phyloP scores from a whole-genome alignment of 768 basidiomycete species.

The Saitozyma sp. region DNA sequence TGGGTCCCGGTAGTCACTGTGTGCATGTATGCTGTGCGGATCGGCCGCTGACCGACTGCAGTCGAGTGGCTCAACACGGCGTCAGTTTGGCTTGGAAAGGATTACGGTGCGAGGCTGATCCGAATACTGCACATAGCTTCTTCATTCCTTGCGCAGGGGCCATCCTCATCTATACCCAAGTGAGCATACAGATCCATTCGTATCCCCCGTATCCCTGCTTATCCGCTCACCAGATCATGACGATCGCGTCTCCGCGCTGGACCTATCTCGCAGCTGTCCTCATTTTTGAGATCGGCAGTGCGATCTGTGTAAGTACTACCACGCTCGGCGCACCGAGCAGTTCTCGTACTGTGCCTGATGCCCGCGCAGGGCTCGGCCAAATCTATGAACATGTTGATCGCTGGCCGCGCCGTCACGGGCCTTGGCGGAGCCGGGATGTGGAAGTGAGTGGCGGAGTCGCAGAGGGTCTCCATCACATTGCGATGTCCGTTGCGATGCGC shows the following conservation, averaged over 20 bases:
- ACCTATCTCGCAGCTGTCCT: conserved; percentile 20
- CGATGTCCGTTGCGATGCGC: not conserved
- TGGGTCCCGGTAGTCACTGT: conserved; percentile 5
- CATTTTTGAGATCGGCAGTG: conserved; percentile 28
- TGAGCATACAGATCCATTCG: not conserved
- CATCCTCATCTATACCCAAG: conserved; percentile 28
- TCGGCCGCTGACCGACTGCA: not conserved
- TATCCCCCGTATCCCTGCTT: too few relatives aligned
- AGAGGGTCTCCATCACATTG: not conserved
- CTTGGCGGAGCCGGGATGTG: conserved; percentile 32
- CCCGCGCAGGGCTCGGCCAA: conserved; percentile 14
- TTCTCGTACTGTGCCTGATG: not conserved
- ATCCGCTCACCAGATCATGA: conserved; percentile 23
- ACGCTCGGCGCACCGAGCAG: not conserved
- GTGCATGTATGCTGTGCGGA: not conserved
- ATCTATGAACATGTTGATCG: conserved; percentile 31
- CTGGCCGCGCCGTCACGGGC: conserved; percentile 29
- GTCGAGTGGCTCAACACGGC: conserved; percentile 27
- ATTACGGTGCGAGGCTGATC: not conserved
- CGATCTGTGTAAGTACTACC: conserved; percentile 25
- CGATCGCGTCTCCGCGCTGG: conserved; percentile 22
- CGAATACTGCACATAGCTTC: conserved; percentile 15
- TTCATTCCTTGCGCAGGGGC: conserved; percentile 34
- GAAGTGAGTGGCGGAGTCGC: conserved; percentile 14
- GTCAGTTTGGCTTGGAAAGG: not conserved